These are phyloP conservation scores for Phytophthora sp. DNA, from an alignment of 352 stramenopile species.

Conservation along the genomic window DNA sequence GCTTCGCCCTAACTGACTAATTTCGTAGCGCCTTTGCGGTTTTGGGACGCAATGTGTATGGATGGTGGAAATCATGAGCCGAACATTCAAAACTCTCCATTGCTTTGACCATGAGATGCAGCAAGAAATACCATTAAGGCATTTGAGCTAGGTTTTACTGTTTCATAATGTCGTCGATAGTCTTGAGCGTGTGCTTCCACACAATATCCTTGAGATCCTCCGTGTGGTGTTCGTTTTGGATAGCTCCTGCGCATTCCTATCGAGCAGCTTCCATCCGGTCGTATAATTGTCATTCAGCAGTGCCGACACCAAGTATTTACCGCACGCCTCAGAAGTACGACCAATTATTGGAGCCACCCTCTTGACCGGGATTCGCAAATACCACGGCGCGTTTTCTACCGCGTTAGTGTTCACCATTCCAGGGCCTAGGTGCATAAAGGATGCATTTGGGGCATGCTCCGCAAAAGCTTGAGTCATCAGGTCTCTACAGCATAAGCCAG, in stretches of 20 bases:
- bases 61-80: no score
- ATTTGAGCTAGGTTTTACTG: no score
- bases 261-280: constrained; percentile 13
- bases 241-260: not conserved
- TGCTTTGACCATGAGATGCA: no score
- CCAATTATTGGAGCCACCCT: not conserved
- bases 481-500: not conserved
- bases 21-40: no score
- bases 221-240: constrained; percentile 13
- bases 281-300: constrained; percentile 13
- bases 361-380: constrained; percentile 1
- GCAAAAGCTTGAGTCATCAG: constrained; percentile 20
- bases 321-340: constrained; percentile 1
- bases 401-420: constrained; percentile 3
- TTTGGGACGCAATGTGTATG: no score
- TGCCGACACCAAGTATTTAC: constrained; percentile 6
- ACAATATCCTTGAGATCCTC: constrained; percentile 17
- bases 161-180: constrained; percentile 10
- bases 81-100: no score
- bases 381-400: constrained; percentile 1
- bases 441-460: constrained; percentile 11
- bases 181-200: constrained; percentile 19
- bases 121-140: no score
- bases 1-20: no score
- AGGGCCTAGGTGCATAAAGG: constrained; percentile 14